phyloP scores from a whole-genome alignment of 2,329 filamentous ascomycete genomes.

The Paracamarosporium sp. region DNA sequence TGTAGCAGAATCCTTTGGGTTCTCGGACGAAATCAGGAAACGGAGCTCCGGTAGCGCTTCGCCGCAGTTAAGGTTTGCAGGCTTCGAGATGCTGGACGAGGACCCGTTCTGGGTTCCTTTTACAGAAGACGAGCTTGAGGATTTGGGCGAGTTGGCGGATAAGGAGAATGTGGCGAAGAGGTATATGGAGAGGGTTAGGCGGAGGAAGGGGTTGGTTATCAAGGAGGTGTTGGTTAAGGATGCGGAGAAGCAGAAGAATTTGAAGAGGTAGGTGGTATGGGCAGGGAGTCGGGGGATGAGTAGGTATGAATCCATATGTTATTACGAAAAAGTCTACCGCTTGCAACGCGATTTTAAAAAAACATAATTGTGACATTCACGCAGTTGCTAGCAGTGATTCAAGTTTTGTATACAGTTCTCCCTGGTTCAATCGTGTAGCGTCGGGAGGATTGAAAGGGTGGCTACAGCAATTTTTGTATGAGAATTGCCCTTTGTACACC shows the following conservation, averaged over 20 bases:
- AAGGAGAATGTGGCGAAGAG: constrained; percentile 94
- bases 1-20: constrained; percentile 94
- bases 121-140: constrained; percentile 95
- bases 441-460: no score
- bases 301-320: no score
- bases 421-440: no score
- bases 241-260: constrained; percentile 88
- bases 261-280: constrained; percentile 65
- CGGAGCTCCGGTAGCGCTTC: constrained; percentile 87
- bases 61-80: constrained; percentile 91
- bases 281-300: no score
- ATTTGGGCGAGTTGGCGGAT: constrained; percentile 92
- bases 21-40: constrained; percentile 95
- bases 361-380: no score
- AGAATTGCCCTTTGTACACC: no score
- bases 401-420: no score
- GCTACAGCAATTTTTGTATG: no score
- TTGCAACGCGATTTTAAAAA: no score
- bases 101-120: constrained; percentile 98
- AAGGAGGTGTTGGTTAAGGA: constrained; percentile 74
- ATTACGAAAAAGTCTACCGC: no score
- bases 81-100: constrained; percentile 91
- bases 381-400: no score
- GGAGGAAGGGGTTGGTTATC: constrained; percentile 86
- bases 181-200: constrained; percentile 90